Base-by-base conservation (phyloP, 805 yeast species). In the Komagataella pastoris region DNA sequence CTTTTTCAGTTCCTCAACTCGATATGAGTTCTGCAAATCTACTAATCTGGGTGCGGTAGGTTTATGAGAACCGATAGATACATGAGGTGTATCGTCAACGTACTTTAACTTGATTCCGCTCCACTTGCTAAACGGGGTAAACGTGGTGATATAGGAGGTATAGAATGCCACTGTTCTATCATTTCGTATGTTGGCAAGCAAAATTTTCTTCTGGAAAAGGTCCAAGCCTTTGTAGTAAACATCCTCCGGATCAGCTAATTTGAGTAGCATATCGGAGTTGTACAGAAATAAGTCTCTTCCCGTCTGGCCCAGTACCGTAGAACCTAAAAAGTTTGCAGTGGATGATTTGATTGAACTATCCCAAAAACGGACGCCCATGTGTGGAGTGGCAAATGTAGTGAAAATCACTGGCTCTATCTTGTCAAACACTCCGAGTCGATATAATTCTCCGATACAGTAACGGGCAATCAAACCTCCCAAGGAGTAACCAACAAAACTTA, bases 81-180 rank as follows among this genome's bases (percentile, higher is more conserved):
- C 66, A 1, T 62, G 60, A 0, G 81, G 79, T 46, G 74, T 59
- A 50, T 70, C 72, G 5, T 71, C 67, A 43, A 81, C 67, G 58
- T 71, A 81, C 40, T 70, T 69, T 52, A 80, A 68, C 46, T 71
- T 73, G 50, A 76, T 62, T 17, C 61, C 60, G 49, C 74, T 74
- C 74, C 77, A 75, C 49, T 67, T 67, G 43, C 80, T 81, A 62
- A 88, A 89, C 1, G 96, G 96, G 52, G 86, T 80, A 54, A 74
- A 76, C 30, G 81, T 74, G 3, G 91, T 74, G 53, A 91, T 83
- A 64, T 73, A 89, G 0, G 95, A 74, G 0, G 97, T 88, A 67
- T 80, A 86, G 64, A 88, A 91, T 14, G 91, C 83, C 6, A 90
- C 98, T 0, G 95, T 79, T 54, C 97, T 73, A 65, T 90, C 98